Base-by-base conservation (phyloP, 441 rosid genomes). In the Pelargonium citronellum region DNA sequence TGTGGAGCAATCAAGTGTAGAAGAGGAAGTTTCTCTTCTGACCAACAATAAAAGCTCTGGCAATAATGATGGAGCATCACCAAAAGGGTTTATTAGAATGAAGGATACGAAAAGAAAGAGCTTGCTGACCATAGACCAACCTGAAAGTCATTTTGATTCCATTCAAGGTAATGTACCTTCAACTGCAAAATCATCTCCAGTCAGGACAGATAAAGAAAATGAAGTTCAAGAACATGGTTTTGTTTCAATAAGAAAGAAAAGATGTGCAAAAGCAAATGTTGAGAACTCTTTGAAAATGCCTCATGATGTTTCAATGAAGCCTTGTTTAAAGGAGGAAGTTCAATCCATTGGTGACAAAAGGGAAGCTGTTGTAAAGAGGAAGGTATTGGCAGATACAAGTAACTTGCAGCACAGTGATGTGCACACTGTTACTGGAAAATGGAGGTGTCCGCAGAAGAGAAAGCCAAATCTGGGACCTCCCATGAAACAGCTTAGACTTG, bases 401-500 rank as follows among this genome's bases (percentile, higher is more conserved):
- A 90, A 90, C 68, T 73, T 77, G 47, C 85, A 81, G 53, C 58
- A 60, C 15, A 13, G 61, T 17, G 70, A 53, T 67, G 82, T 22
- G 24, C 24, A 47, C 0, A 69, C 53, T n/a, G 75, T 78, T 6
- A 67, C 86, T 6, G 96, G 95, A 22, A 91, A 87, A 82, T 94
- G 94, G 96, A 71, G 71, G 17, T 91, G 97, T 43, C 97, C 96
- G 24, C 95, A 78, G 71, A 89, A 79, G 75, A 82, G 78, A 58
- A 91, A 91, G 79, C 83, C 89, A 41, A 77, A 72, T 19, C 69
- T 71, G 17, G 87, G 83, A 62, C 98, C 96, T 53, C 91, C 96
- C 17, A 5, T 85, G 84, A 94, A 88, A 81, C 96, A 94, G 84
- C 97, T 90, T 64, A 81, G 95, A 70, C 92, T 91, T 16, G 94